Percentiles rank a stretch among this genome's conserved stretches.
Conservation (phyloP, 306 rosid genomes). For the Malus domestica region DNA sequence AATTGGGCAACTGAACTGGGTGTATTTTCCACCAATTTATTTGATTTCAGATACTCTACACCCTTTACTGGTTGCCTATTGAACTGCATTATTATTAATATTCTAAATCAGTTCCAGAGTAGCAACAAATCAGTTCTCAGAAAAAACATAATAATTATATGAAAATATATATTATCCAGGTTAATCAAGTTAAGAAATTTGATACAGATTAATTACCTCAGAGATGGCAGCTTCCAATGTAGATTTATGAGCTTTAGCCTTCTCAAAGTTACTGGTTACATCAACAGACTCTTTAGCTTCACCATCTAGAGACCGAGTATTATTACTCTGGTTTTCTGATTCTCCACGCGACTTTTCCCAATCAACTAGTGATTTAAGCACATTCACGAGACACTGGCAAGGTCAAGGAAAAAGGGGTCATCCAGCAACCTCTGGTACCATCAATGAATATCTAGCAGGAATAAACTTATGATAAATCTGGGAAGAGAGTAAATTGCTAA, state of each 20-base stretch:
- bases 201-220: conserved; percentile 41
- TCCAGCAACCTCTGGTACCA: conserved; percentile 12
- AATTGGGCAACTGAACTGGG: conserved; percentile 90
- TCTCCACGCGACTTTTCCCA: conserved; percentile 79
- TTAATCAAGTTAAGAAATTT: conserved; percentile 12
- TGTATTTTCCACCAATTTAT: conserved; percentile 78
- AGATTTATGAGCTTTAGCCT: conserved; percentile 94
- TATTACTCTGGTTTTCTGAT: conserved; percentile 43
- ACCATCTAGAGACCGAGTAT: conserved; percentile 33
- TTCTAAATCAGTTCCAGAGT: conserved; percentile 35
- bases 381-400: conserved; percentile 85
- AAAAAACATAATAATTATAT: not conserved
- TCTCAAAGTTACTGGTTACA: conserved; percentile 69
- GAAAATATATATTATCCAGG: not conserved
- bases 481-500: conserved; percentile 10
- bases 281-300: conserved; percentile 64
- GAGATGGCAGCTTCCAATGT: conserved; percentile 90
- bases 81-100: conserved; percentile 63
- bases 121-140: conserved; percentile 11
- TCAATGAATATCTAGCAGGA: conserved; percentile 1
- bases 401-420: conserved; percentile 28
- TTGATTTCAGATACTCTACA: conserved; percentile 73
- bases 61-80: conserved; percentile 86
- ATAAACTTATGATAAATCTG: conserved; percentile 8
- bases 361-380: conserved; percentile 92